These are phyloP conservation scores for Piper longum DNA, from an alignment of 164 flowering plant species.

Conservation along the genomic window DNA sequence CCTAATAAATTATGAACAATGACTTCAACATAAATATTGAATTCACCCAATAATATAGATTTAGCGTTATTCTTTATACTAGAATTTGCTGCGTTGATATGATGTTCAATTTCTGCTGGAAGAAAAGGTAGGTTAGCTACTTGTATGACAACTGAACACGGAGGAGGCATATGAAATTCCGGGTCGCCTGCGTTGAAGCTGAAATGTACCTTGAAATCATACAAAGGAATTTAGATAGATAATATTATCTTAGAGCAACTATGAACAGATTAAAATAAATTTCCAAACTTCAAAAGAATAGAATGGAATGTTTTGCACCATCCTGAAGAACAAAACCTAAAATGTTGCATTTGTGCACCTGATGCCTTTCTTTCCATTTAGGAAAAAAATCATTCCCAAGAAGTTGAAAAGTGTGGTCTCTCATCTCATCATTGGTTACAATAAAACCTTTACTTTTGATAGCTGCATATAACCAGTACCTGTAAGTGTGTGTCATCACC, in stretches of 20 bases:
- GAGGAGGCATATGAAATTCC: constrained; percentile 72
- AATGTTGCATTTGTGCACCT: constrained; percentile 33
- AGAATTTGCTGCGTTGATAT: background rate
- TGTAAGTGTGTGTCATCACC: constrained; percentile 31
- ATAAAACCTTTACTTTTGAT: constrained; percentile 70
- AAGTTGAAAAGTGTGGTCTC: constrained; percentile 81
- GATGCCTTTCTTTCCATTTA: constrained; percentile 96
- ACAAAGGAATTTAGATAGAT: background rate
- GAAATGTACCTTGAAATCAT: constrained; percentile 52
- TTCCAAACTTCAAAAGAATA: background rate
- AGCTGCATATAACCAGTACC: constrained; percentile 99
- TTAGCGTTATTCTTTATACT: background rate
- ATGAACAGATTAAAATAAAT: background rate
- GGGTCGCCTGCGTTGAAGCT: constrained; percentile 49
- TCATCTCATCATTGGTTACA: constrained; percentile 92
- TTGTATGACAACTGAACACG: constrained; percentile 84
- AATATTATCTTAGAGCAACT: background rate
- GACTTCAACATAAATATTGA: background rate
- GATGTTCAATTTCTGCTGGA: no score
- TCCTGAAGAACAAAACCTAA: background rate
- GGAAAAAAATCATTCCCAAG: constrained; percentile 86
- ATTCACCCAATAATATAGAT: background rate
- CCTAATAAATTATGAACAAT: constrained; percentile 24
- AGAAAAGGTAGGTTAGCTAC: constrained; percentile 13
- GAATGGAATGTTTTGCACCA: background rate